Evolutionary conservation across 148 eudicot genomes (phyloP), one percentile per base, ranked within the genome.

Genomic region (Heliosperma pusillum): DNA sequence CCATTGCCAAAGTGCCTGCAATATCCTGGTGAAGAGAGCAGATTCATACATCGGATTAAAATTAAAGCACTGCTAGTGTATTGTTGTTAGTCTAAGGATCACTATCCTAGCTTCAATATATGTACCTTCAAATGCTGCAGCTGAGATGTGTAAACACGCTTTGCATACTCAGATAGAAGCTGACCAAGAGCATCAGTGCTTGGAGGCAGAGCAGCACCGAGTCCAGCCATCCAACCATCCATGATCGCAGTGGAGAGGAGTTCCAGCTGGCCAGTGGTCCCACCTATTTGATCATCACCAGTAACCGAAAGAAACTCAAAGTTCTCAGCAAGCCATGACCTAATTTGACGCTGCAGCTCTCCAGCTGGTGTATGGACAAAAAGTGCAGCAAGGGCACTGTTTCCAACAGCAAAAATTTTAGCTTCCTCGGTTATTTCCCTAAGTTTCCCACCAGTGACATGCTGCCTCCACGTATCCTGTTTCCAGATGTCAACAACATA

Each of bases 221-320:
- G 98, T 67, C 98, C 98, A 74, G 98, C 98, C 98, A 94, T 94
- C 98, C 98, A 94, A 57, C 98, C 98, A 85, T 94, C 98, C 98
- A 92, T 92, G 72, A 94, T 88, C 57, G 98, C 98, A 73, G 98
- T 94, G 66, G 98, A 94, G 68, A 94, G 97, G 71, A 94, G 97
- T 87, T 94, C 98, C 71, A 94, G 80, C 81, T 94, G 97, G 80
- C 97, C 97, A 47, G 96, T 81, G 16, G 88, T 76, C 47, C 97
- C 96, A 47, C 88, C 96, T 55, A 86, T 72, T 58, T 85, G 82
- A 84, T 91, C 97, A 78, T 84, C 90, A 59, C 88, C 85, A 55
- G 88, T 83, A 26, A 94, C 93, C 29, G 97, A 92, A 63, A 94
- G 98, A 81, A 92, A 94, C 73, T 94, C 97, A 69, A 94, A 94